Conservation (phyloP, 805 yeast genomes). For the Kregervanrija pseudodelftensis region DNA sequence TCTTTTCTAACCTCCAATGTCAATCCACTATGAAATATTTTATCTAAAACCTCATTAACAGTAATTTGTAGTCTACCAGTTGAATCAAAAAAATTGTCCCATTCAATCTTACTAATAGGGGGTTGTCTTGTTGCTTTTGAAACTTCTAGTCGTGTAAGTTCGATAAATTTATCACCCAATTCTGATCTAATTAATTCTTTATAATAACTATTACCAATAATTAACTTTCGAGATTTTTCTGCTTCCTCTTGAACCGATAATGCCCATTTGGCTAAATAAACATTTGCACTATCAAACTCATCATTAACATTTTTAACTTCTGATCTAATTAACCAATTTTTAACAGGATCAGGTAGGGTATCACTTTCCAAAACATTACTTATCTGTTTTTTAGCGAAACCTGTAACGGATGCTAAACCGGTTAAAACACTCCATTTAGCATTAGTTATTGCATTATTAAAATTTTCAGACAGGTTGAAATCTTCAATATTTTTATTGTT, state of each 20-base stretch:
- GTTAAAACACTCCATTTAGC: constrained; percentile 87
- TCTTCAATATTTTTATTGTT: constrained; percentile 24
- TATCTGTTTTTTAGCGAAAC: constrained; percentile 56
- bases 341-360: constrained; percentile 46
- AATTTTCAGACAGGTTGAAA: constrained; percentile 25
- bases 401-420: constrained; percentile 72
- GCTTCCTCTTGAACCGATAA: constrained; percentile 89
- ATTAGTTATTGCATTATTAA: constrained; percentile 47
- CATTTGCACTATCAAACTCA: constrained; percentile 89
- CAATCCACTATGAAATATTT: constrained; percentile 88
- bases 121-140: constrained; percentile 56
- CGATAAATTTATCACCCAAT: constrained; percentile 46
- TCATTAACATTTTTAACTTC: constrained; percentile 77
- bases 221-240: constrained; percentile 46
- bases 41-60: constrained; percentile 66
- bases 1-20: constrained; percentile 50
- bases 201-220: constrained; percentile 54
- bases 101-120: constrained; percentile 63
- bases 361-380: constrained; percentile 38
- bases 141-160: constrained; percentile 52
- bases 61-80: constrained; percentile 72
- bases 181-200: constrained; percentile 49
- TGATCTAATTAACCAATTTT: constrained; percentile 59
- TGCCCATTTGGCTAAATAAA: constrained; percentile 95
- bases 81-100: constrained; percentile 79